phyloP scores from a whole-genome alignment of 2,329 filamentous ascomycete genomes.

The Cercospora berteroae region DNA sequence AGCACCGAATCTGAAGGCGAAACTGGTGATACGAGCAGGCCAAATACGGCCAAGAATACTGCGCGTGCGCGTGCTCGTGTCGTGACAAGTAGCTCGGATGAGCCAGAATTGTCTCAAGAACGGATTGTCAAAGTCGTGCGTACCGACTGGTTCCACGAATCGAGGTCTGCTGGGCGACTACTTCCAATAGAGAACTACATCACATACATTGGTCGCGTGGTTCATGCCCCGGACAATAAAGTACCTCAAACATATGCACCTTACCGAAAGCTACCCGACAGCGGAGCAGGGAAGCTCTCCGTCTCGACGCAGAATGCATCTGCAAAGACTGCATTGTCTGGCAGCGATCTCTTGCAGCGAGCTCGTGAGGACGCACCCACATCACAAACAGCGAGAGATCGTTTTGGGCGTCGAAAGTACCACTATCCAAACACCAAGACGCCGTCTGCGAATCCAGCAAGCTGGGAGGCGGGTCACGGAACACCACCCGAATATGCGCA shows the following conservation, averaged over 20 bases:
- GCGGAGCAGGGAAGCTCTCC: slow-evolving; percentile 12
- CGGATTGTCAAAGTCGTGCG: slow-evolving; percentile 52
- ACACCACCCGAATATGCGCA: slow-evolving; percentile 39
- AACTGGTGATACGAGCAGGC: slow-evolving; percentile 6
- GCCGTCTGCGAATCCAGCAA: slow-evolving; percentile 22
- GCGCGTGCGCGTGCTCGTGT: not conserved
- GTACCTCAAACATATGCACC: slow-evolving; percentile 11
- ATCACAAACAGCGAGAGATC: slow-evolving; percentile 18
- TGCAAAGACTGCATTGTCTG: slow-evolving; percentile 11
- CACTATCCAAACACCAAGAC: slow-evolving; percentile 18
- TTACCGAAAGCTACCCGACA: slow-evolving; percentile 15
- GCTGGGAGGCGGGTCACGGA: slow-evolving; percentile 35
- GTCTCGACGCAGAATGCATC: slow-evolving; percentile 10
- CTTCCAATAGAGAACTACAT: slow-evolving; percentile 51
- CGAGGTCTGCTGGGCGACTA: slow-evolving; percentile 42
- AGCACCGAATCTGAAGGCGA: slow-evolving; percentile 41
- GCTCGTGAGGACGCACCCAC: slow-evolving; percentile 46
- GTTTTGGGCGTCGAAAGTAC: slow-evolving; percentile 31
- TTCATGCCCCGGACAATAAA: slow-evolving; percentile 38
- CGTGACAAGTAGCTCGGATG: not conserved
- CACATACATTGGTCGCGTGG: slow-evolving; percentile 52
- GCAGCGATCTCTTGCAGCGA: slow-evolving; percentile 47
- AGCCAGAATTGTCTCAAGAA: slow-evolving; percentile 10
- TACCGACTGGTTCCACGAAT: slow-evolving; percentile 55
- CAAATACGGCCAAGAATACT: not conserved